Base-by-base conservation (phyloP, 208 protist genomes). In the Leishmania aethiopica region DNA sequence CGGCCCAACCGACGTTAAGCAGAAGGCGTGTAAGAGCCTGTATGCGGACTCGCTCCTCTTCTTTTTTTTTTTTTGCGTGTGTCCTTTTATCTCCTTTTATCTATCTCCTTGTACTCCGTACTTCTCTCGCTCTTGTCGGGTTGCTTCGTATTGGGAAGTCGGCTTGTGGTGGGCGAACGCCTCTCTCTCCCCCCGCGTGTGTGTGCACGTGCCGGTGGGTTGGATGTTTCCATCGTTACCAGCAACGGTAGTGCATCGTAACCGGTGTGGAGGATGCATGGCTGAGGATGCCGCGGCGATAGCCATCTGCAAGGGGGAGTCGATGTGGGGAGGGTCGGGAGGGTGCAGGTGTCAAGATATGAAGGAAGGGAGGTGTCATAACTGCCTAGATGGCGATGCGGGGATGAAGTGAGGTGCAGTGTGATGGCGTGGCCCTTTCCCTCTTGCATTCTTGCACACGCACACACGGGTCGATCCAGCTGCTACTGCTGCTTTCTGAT, bases 121-220 rank as follows among this genome's bases (percentile, higher is more conserved):
- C 28, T 81, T 57, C n/a, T 80, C 78, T 57, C 80, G 79, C 25
- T 59, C n/a, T 59, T 75, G 71, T 75, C 55, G 17, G 22, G 45
- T 53, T 74, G 1, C 49, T 28, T 75, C 35, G 13, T 69, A 17
- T 40, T 32, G 32, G 32, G 62, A 35, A 40, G 32, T 25, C 5
- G 32, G 15, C 4, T 11, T 51, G 17, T 28, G 10, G 45, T 75
- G 71, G 55, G 47, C 32, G 45, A 28, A 28, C 75, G 67, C 79
- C 5, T 73, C 40, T 40, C 6, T 73, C 40, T 40, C 11, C 40
- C 32, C 28, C 25, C 17, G 5, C n/a, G 32, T 45, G 37, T 64
- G 22, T 77, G 40, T 51, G 69, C 28, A 37, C 40, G 69, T 49
- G 40, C 13, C 62, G 13, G 32, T 17, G 62, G n/a, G 10, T 28